phyloP scores from a whole-genome alignment of 148 eudicot genomes.

The Rheum nobile region DNA sequence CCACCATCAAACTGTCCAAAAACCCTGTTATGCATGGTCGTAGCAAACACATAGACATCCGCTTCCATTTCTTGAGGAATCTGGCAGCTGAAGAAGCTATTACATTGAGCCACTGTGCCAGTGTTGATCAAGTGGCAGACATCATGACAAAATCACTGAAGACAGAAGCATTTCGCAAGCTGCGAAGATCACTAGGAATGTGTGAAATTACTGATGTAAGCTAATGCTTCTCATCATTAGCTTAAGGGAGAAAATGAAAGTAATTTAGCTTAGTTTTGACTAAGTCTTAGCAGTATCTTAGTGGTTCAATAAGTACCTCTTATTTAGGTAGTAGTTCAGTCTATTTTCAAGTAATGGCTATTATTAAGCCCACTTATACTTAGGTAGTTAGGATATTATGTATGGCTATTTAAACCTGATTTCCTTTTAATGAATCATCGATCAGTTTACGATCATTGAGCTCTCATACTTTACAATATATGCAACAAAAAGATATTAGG shows the following conservation, averaged over 20 bases:
- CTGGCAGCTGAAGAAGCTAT: not conserved
- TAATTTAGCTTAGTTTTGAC: too few species aligned
- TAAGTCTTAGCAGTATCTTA: too few species aligned
- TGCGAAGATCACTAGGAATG: not conserved
- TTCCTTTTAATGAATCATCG: too few species aligned
- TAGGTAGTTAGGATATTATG: too few species aligned
- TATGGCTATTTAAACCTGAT: too few species aligned
- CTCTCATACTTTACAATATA: too few species aligned
- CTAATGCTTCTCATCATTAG: not conserved
- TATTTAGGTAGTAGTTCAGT: too few species aligned
- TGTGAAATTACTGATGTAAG: not conserved
- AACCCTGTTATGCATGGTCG: not conserved
- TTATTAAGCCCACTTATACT: too few species aligned
- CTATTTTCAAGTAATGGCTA: too few species aligned
- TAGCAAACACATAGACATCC: not conserved
- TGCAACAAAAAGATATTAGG: too few species aligned
- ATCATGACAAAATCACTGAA: not conserved
- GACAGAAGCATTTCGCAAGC: not conserved
- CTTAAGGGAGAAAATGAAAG: not conserved
- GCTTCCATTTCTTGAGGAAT: not conserved
- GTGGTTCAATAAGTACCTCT: too few species aligned
- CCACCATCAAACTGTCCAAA: not conserved
- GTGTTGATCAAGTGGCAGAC: not conserved
- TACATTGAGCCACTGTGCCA: not conserved
- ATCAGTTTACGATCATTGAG: too few species aligned